Evolutionary conservation across 2,329 filamentous ascomycete genomes (phyloP).

Genomic region (Colletotrichum eleusines): DNA sequence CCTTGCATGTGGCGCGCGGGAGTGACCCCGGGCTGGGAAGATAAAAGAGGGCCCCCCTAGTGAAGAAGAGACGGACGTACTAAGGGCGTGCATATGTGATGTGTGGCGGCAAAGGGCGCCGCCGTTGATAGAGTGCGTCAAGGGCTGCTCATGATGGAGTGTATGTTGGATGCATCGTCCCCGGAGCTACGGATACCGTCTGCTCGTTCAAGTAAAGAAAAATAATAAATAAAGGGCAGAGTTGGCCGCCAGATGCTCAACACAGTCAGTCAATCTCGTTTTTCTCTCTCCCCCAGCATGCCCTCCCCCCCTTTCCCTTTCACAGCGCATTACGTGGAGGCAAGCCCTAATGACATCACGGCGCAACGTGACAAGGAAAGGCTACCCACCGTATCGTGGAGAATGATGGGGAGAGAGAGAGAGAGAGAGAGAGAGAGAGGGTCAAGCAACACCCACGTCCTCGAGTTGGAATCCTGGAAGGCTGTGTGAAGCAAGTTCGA

Average conservation of each 20-base stretch:
- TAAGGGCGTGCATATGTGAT: background rate
- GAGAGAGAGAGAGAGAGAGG: too few relatives aligned
- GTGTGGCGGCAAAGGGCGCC: background rate
- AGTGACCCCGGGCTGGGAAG: conserved; percentile 32
- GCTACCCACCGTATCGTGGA: background rate
- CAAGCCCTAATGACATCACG: too few relatives aligned
- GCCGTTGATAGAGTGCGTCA: background rate
- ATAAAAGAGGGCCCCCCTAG: conserved; percentile 21
- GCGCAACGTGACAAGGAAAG: background rate
- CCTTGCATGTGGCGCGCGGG: conserved; percentile 33
- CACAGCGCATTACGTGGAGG: too few relatives aligned
- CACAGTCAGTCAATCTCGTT: background rate
- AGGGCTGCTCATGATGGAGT: background rate
- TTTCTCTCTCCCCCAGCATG: too few relatives aligned
- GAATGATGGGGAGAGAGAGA: background rate
- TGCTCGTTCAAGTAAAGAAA: background rate
- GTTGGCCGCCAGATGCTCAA: background rate
- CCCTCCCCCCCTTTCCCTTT: too few relatives aligned
- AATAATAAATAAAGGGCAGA: background rate
- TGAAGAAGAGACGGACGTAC: background rate
- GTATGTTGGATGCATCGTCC: background rate
- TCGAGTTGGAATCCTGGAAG: background rate
- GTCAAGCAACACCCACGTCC: background rate
- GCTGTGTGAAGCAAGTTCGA: background rate
- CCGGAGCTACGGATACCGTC: background rate